Conservation (phyloP, 2,329 filamentous ascomycete genomes). For the Rutstroemia sp. region DNA sequence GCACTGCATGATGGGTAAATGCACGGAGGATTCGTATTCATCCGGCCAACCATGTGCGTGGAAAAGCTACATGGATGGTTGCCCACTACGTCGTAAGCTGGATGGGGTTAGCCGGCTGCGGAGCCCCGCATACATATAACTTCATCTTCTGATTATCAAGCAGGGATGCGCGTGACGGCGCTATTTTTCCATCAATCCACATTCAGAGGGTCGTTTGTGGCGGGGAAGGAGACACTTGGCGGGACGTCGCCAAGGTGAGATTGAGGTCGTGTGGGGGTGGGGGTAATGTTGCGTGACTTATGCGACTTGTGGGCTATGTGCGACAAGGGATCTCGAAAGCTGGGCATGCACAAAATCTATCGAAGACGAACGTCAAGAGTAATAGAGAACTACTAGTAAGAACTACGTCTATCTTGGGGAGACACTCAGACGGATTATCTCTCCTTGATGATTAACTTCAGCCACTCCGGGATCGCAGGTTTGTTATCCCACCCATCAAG, state of each 20-base stretch:
- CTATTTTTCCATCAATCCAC: slow-evolving; percentile 1
- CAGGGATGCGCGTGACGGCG: not conserved
- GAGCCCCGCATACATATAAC: not conserved
- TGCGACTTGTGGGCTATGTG: too few species aligned
- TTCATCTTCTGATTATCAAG: not conserved
- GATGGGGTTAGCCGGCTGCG: not conserved
- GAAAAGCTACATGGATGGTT: too few species aligned
- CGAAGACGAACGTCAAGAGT: too few species aligned
- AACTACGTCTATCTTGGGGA: too few species aligned
- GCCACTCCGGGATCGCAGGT: slow-evolving; percentile 53
- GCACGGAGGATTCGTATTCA: not conserved
- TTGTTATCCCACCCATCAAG: slow-evolving; percentile 52
- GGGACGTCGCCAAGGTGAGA: not conserved
- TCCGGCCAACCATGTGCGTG: not conserved
- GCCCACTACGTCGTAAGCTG: not conserved
- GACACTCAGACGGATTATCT: too few species aligned
- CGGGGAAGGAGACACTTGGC: not conserved
- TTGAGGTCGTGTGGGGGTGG: too few species aligned
- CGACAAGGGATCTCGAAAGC: too few species aligned
- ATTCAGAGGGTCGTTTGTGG: not conserved
- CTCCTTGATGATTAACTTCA: slow-evolving; percentile 27
- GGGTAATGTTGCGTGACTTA: too few species aligned
- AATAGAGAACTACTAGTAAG: too few species aligned
- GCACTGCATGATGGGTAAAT: not conserved
- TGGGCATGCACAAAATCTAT: too few species aligned